Evolutionary conservation across 345 rosid genomes (phyloP), one percentile per base, ranked within the genome.

Genomic region (Psidium friedrichsthalianum): DNA sequence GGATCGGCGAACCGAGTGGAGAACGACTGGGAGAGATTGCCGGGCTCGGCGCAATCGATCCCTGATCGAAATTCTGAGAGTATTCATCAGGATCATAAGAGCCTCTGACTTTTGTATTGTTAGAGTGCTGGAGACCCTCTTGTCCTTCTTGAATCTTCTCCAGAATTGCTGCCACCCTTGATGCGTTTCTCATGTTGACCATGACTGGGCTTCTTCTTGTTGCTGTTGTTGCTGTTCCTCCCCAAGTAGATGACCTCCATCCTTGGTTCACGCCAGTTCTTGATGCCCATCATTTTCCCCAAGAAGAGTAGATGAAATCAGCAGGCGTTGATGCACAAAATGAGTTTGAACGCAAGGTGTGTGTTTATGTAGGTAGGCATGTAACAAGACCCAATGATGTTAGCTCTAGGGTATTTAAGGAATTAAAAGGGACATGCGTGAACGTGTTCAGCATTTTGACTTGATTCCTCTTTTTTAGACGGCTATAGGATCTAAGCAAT

Each of bases 1-100:
- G 93, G 90, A 83, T 88, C 91, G 8, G 92, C 91, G 58, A 89
- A 92, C 76, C 94, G 84, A 52, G 92, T 91, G 1, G 94, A 92
- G 85, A 92, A 92, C 14, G 91, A 88, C 36, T 91, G 86, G 36
- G 88, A 90, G 16, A 86, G 59, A 57, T 83, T 85, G 32, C 90
- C 94, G 3, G 91, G 89, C 82, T 88, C 91, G 11, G 81, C 53
- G 80, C 84, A 88, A 81, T 82, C 51, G n/a, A 81, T 84, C 2
- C 92, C 24, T 90, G 87, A 82, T 92, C 94, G 16, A 92, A 92
- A 86, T 92, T 92, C 86, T 87, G 90, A 6, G 90, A 81, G 32
- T 92, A 92, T 0, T 85, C 61, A 11, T 42, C 78, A 83, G 92
- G 87, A 83, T 92, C 91, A 80, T 92, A 92, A 8, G 92, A 85